These are phyloP conservation scores for Kwoniella newhampshirensis DNA, from an alignment of 768 basidiomycete species.

Conservation along the genomic window DNA sequence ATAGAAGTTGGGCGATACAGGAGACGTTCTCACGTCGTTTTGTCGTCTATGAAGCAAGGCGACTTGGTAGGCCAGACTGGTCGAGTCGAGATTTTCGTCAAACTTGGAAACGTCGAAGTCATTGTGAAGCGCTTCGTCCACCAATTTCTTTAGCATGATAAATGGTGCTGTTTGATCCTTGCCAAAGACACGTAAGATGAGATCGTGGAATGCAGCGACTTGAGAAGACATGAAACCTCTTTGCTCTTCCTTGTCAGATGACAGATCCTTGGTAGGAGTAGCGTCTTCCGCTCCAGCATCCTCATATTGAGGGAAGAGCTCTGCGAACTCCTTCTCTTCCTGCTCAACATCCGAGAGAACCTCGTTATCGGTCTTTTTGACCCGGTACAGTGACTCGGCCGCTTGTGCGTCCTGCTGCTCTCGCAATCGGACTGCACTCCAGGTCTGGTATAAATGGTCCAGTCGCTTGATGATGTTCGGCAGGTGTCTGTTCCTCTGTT, in stretches of 20 bases:
- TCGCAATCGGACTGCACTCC: conserved; percentile 75
- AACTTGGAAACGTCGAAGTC: conserved; percentile 25
- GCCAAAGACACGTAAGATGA: conserved; percentile 27
- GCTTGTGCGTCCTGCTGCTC: conserved; percentile 65
- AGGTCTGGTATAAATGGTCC: conserved; percentile 72
- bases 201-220: conserved; percentile 30
- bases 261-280: conserved; percentile 22
- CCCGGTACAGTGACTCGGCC: conserved; percentile 74
- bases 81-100: conserved; percentile 32
- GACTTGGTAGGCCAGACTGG: conserved; percentile 34
- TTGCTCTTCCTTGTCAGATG: conserved; percentile 43
- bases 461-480: conserved; percentile 59
- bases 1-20: conserved; percentile 68
- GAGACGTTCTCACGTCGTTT: conserved; percentile 23
- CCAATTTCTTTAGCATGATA: conserved; percentile 10
- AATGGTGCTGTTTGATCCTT: not conserved
- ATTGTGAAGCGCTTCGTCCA: conserved; percentile 11
- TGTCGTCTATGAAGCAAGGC: conserved; percentile 43
- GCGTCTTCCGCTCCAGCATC: conserved; percentile 25
- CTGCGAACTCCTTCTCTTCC: conserved; percentile 79
- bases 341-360: conserved; percentile 67
- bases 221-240: conserved; percentile 10
- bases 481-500: conserved; percentile 14
- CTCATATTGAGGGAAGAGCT: conserved; percentile 71
- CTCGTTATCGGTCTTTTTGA: conserved; percentile 60